These are phyloP conservation scores for Dictyophora rubrovolvata DNA, from an alignment of 768 basidiomycete genomes.

Conservation along the genomic window DNA sequence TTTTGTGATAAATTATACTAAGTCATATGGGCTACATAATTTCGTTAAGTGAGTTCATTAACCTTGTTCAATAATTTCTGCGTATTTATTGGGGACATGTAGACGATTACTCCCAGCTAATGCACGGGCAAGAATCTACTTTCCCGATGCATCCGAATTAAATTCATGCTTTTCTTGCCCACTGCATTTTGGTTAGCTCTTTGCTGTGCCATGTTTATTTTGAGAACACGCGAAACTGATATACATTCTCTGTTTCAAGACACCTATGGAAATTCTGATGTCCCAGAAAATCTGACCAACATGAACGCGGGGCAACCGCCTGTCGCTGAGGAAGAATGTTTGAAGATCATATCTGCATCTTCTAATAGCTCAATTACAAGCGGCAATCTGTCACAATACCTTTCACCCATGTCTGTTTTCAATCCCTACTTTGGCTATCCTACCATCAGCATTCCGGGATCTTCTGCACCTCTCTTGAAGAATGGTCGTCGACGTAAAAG, in stretches of 20 bases:
- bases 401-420: conserved; percentile 47
- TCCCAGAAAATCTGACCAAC: background rate
- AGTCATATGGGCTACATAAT: conserved; percentile 63
- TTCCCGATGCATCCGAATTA: conserved; percentile 47
- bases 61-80: background rate
- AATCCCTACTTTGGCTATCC: conserved; percentile 78
- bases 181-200: conserved; percentile 47
- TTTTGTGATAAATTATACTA: conserved; percentile 65
- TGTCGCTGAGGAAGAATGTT: background rate
- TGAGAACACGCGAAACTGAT: background rate
- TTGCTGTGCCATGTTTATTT: conserved; percentile 8
- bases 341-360: background rate
- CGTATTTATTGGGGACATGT: background rate
- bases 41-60: conserved; percentile 45
- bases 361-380: background rate
- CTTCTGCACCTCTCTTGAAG: conserved; percentile 34
- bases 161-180: conserved; percentile 41
- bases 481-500: conserved; percentile 60
- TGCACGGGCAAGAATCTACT: conserved; percentile 54
- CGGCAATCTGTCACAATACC: background rate
- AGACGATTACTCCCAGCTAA: conserved; percentile 55
- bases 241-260: background rate
- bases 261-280: background rate
- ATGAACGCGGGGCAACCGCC: background rate
- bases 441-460: conserved; percentile 19